phyloP scores from a whole-genome alignment of 2,329 filamentous ascomycete genomes.

The Gyromitra esculenta region DNA sequence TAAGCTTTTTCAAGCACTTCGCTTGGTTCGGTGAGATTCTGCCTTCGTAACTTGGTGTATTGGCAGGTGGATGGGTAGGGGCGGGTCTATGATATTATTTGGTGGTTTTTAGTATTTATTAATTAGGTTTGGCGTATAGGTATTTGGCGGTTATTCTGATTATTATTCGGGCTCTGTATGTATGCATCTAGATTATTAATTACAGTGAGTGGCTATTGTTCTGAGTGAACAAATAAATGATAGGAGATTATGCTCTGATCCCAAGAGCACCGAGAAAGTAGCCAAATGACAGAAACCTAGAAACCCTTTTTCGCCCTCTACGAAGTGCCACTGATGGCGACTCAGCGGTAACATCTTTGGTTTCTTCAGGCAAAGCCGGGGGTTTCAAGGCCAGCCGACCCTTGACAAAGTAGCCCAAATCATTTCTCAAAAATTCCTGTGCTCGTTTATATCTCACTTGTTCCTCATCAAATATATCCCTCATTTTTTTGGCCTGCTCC shows the following conservation, averaged over 20 bases:
- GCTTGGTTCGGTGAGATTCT: too few species aligned
- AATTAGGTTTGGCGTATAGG: too few species aligned
- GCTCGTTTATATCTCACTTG: not conserved
- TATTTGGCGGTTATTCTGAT: too few species aligned
- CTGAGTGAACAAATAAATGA: not conserved
- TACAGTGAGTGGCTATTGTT: too few species aligned
- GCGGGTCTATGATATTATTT: too few species aligned
- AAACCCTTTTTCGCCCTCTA: not conserved
- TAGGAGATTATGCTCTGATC: not conserved
- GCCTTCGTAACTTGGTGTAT: too few species aligned
- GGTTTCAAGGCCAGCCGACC: not conserved
- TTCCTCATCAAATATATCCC: not conserved
- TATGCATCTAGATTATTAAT: too few species aligned
- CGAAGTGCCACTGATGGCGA: constrained; percentile 58
- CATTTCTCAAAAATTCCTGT: not conserved
- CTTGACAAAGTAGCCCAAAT: not conserved
- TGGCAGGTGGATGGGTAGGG: too few species aligned
- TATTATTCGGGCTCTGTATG: too few species aligned
- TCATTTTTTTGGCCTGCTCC: not conserved
- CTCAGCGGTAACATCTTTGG: not conserved
- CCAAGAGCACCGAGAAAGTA: not conserved
- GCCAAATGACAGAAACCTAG: not conserved
- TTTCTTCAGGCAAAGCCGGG: not conserved
- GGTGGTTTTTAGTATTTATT: too few species aligned
- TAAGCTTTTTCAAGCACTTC: too few species aligned